Conservation (phyloP, 2,329 filamentous ascomycete genomes). For the Fusarium pseudoanthophilum region DNA sequence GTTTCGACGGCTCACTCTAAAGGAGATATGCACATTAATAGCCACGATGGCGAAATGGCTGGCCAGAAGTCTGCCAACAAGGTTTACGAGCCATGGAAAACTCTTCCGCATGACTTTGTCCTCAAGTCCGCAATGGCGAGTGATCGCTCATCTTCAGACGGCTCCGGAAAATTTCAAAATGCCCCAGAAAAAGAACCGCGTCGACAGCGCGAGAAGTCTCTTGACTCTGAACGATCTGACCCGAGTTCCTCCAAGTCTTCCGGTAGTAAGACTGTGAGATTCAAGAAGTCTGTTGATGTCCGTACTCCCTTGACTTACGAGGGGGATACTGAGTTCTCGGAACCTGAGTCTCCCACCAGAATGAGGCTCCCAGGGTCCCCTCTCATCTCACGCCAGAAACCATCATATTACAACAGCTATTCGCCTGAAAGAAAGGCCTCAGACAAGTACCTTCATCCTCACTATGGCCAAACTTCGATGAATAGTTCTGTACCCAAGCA, state of each 20-base stretch:
- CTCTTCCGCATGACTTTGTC: background rate
- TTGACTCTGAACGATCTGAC: conserved; percentile 35
- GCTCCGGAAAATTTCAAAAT: background rate
- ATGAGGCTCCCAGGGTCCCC: conserved; percentile 23
- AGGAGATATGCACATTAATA: background rate
- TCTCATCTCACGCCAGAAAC: conserved; percentile 21
- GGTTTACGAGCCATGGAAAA: background rate
- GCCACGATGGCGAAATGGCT: background rate
- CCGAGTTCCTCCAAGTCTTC: conserved; percentile 40
- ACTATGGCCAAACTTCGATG: conserved; percentile 7
- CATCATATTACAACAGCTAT: background rate
- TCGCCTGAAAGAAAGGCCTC: background rate
- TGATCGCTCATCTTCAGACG: conserved; percentile 12
- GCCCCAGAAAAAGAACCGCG: background rate
- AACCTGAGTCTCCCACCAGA: conserved; percentile 9
- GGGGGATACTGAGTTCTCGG: conserved; percentile 20
- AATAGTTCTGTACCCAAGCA: background rate
- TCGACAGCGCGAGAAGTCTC: conserved; percentile 16
- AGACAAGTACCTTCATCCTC: conserved; percentile 15
- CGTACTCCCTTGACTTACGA: conserved; percentile 21
- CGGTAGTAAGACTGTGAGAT: conserved; percentile 43
- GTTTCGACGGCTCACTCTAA: conserved; percentile 20
- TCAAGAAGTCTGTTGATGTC: conserved; percentile 38
- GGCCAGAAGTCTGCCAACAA: background rate
- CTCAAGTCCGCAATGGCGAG: conserved; percentile 2